Conservation (phyloP, 2,329 filamentous ascomycete species). For the Cladophialophora yegresii region DNA sequence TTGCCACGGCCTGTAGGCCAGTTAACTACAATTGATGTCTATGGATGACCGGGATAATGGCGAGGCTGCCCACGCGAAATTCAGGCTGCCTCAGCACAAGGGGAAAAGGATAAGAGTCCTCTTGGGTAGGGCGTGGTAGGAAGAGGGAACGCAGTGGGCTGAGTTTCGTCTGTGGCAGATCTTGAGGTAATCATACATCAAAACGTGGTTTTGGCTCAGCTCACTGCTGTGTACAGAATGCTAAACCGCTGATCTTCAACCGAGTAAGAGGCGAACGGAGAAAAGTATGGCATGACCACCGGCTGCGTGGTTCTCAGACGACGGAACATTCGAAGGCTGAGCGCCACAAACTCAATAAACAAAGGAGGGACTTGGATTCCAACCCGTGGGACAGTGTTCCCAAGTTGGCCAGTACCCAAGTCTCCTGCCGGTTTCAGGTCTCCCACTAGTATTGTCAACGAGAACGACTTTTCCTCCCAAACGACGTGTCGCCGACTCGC, state of each 20-base stretch:
- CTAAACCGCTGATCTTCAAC: neutral
- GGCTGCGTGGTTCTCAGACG: neutral
- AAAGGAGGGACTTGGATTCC: neutral
- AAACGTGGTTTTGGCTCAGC: neutral
- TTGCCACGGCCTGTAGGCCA: neutral
- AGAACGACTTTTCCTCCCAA: neutral
- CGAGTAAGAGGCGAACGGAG: neutral
- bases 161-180: neutral
- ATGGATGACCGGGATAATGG: neutral
- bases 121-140: neutral
- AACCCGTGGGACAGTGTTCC: neutral
- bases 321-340: neutral
- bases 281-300: neutral
- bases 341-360: conserved; percentile 9
- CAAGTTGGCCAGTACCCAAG: neutral
- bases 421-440: neutral
- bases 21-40: neutral
- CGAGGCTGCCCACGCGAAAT: neutral
- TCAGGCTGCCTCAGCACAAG: neutral
- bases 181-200: neutral
- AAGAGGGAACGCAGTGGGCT: neutral
- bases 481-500: neutral
- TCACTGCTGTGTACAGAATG: too few relatives aligned
- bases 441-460: neutral
- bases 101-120: neutral